Evolutionary conservation across 176 grass and related monocot genomes (phyloP).

Genomic region (Thinopyrum elongatum): DNA sequence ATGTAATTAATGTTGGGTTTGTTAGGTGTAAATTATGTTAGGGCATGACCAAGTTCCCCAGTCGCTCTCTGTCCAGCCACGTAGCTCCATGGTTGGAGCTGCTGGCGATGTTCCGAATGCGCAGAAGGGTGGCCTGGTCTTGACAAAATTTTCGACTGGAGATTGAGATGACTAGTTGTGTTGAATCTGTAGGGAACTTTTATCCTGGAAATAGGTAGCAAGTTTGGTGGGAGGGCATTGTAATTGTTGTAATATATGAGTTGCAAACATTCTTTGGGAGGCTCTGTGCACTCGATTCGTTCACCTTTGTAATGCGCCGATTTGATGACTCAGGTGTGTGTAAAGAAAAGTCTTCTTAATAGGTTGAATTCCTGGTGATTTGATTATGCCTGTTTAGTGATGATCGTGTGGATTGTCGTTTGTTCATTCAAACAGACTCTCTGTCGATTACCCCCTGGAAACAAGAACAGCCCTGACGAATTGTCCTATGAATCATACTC

Average conservation of each 20-base stretch:
- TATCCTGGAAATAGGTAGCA: conserved; percentile 47
- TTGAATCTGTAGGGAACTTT: conserved; percentile 41
- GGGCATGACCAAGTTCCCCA: conserved; percentile 32
- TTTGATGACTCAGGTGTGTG: conserved; percentile 37
- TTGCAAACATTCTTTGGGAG: conserved; percentile 73
- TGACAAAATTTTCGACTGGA: conserved; percentile 40
- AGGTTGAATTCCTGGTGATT: too few relatives aligned
- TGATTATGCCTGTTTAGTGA: not conserved
- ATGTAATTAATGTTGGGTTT: conserved; percentile 62
- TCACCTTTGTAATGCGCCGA: conserved; percentile 38
- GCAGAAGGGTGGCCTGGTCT: conserved; percentile 29
- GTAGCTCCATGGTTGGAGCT: not conserved
- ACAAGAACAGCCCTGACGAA: not conserved
- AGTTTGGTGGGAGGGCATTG: conserved; percentile 51
- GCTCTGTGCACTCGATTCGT: conserved; percentile 20
- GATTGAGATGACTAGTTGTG: conserved; percentile 38
- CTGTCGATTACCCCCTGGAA: not conserved
- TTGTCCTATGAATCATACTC: not conserved
- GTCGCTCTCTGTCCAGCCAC: conserved; percentile 6
- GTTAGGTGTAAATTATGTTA: conserved; percentile 68
- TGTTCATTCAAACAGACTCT: not conserved
- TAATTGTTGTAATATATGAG: conserved; percentile 59
- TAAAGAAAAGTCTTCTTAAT: too few relatives aligned
- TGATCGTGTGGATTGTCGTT: not conserved
- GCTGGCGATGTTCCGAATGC: not conserved